Evolutionary conservation across 2,329 filamentous ascomycete species (phyloP), one percentile per base, ranked within the genome.

Genomic region (Metarhizium guizhouense): DNA sequence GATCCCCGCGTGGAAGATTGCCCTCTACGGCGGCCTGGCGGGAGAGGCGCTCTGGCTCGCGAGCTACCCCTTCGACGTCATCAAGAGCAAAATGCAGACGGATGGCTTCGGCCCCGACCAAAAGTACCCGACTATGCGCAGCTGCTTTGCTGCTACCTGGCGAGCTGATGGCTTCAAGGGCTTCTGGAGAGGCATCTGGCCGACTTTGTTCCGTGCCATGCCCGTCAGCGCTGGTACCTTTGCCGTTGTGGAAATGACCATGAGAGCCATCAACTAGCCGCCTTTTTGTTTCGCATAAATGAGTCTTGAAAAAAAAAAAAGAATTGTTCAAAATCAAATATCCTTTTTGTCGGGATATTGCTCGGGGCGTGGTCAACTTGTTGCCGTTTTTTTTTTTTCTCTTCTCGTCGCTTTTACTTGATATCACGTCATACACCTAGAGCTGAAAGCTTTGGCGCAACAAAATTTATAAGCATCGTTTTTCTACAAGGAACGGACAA

Each of bases 11-110:
- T 85, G 85, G 72, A 97, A 96, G 75, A 84, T 99, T 52, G 94
- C 94, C 13, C 75, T 90, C 13, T 99, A 97, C 70, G 94, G 94
- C 61, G 94, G 94, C 48, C 72, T 99, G 45, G 94, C 94, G 0
- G 94, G 94, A 63, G 94, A 99, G 78, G 90, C 85, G 53, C 81
- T 99, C 56, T 99, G 94, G 94, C 76, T 99, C 55, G 81, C 81
- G 40, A 95, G 90, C 68, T 99, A 99, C 74, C 94, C 94, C 25
- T 87, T 99, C 61, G 94, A 99, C 73, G 93, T 99, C 32, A 75
- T 99, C 74, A 99, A 99, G 87, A 96, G 90, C 74, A 97, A 96
- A 83, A 96, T 97, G 93, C 94, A 99, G 81, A 96, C 87, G 57
- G 94, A 99, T 74, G 92, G 89, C 0, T 94, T 96, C 68, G 90